Evolutionary conservation across 768 basidiomycete genomes (phyloP), one percentile per base, ranked within the genome.

Genomic region (Phanerochaete carnosa): DNA sequence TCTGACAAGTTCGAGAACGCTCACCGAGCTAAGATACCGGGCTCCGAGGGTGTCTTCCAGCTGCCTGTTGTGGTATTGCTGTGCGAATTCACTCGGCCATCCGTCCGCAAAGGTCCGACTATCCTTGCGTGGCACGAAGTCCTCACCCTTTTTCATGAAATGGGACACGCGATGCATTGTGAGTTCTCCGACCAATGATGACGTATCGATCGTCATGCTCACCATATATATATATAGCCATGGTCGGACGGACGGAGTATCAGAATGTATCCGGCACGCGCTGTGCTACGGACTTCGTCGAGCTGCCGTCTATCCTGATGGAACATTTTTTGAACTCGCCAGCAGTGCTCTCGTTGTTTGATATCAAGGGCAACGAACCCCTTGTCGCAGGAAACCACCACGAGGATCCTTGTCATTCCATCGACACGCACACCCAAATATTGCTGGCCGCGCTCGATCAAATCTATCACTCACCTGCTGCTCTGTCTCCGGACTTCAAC

Each of bases 161-260:
- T 98, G 94, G 97, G 97, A 0, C 97, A 99, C 75, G 97, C 97
- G 12, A 94, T 99, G 85, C 97, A 99, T 72, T 99, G 97, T 98
- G 69, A 80, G 94, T 80, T 49, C 45, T 55, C 23, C 50, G 54
- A 55, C 57, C n/a, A n/a, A n/a, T 28, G n/a, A 26, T 29, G 3
- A n/a, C 33, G 19, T 47, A 32, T 58, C 57, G 51, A 60, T 49
- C 29, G 15, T 54, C 15, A 33, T 19, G 39, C 51, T 47, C 57
- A 33, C 47, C 47, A 22, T 46, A 6, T 19, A 7, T 7, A n/a
- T n/a, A n/a, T 30, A 13, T 66, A 98, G 96, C 97, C 0, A 99
- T 99, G 97, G 89, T 98, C 63, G 96, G 96, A 46, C 83, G 92
- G 49, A 98, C 95, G 8, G 95, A 95, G 68, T 97, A 96, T 69